phyloP scores from a whole-genome alignment of 2,329 filamentous ascomycete genomes.

The Alternaria angustiovoidea region DNA sequence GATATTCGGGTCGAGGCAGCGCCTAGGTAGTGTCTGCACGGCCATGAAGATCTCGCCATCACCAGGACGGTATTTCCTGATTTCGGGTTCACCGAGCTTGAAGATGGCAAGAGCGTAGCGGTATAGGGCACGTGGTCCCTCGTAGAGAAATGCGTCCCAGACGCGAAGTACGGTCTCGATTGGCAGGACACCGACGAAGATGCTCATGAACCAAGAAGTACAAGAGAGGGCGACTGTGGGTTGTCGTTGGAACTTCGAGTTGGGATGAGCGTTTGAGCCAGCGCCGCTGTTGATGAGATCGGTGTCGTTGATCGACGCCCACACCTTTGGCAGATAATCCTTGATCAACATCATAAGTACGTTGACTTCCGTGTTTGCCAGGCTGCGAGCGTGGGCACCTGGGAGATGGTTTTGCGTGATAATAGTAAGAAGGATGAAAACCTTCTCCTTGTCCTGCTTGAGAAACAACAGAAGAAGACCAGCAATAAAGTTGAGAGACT shows the following conservation, averaged over 20 bases:
- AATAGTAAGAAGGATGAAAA: constrained; percentile 92
- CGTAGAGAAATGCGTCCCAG: constrained; percentile 96
- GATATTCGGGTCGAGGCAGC: constrained; percentile 80
- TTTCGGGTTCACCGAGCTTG: constrained; percentile 83
- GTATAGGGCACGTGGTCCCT: constrained; percentile 93
- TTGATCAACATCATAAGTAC: constrained; percentile 89
- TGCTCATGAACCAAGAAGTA: constrained; percentile 98
- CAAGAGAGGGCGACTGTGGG: constrained; percentile 92
- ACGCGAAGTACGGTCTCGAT: constrained; percentile 91
- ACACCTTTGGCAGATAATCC: constrained; percentile 82
- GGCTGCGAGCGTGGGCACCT: constrained; percentile 87
- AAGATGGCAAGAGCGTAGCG: constrained; percentile 90
- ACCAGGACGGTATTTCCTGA: constrained; percentile 75
- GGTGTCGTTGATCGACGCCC: constrained; percentile 86
- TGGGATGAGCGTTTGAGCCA: constrained; percentile 44
- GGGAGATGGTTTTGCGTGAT: constrained; percentile 89
- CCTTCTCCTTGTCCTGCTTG: constrained; percentile 80
- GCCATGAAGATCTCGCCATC: constrained; percentile 97
- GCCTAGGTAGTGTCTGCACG: constrained; percentile 84
- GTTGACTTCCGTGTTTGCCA: constrained; percentile 92
- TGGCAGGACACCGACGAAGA: constrained; percentile 90
- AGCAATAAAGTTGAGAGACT: constrained; percentile 93
- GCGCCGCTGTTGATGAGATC: constrained; percentile 57
- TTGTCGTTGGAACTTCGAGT: constrained; percentile 60
- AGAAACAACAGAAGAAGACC: constrained; percentile 90